phyloP scores from a whole-genome alignment of 2,329 filamentous ascomycete species.

The Leptoxyphium fumago region DNA sequence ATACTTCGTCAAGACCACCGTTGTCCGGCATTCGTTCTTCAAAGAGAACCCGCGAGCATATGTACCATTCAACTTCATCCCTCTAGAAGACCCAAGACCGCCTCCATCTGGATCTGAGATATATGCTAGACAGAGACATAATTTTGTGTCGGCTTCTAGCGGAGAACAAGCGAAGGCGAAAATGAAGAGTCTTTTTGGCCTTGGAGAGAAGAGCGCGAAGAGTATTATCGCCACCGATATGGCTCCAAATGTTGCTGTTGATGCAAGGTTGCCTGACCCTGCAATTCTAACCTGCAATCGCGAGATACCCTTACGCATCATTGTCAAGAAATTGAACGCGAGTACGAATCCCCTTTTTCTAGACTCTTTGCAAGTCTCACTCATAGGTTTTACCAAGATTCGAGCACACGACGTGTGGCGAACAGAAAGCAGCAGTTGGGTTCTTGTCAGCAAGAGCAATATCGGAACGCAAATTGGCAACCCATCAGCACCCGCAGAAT shows the following conservation, averaged over 20 bases:
- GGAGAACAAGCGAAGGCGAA: constrained; percentile 25
- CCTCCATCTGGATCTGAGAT: constrained; percentile 56
- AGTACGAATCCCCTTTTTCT: constrained; percentile 58
- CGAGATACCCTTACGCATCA: constrained; percentile 62
- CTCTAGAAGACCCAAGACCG: constrained; percentile 75
- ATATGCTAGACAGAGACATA: constrained; percentile 61
- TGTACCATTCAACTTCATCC: constrained; percentile 67
- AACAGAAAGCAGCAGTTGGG: constrained; percentile 58
- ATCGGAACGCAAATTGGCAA: constrained; percentile 57
- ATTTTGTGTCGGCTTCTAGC: constrained; percentile 29
- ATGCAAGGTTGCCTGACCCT: constrained; percentile 75
- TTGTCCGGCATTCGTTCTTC: constrained; percentile 75
- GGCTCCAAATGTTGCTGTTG: constrained; percentile 52
- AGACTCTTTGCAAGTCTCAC: constrained; percentile 63
- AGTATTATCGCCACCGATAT: constrained; percentile 14
- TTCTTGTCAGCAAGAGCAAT: constrained; percentile 56
- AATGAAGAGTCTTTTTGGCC: constrained; percentile 46
- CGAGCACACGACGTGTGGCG: constrained; percentile 61
- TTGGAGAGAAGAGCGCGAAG: constrained; percentile 16
- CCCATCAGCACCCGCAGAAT: constrained; percentile 41
- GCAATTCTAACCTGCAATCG: constrained; percentile 81
- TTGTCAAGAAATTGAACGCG: constrained; percentile 61
- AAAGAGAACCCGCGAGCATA: constrained; percentile 68
- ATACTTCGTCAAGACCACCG: constrained; percentile 92
- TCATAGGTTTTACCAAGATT: constrained; percentile 67